Percentiles rank a stretch among this genome's conserved stretches.
Evolutionary conservation across 2,329 filamentous ascomycete genomes (phyloP).

Genomic region (Hymenoscyphus infarciens): DNA sequence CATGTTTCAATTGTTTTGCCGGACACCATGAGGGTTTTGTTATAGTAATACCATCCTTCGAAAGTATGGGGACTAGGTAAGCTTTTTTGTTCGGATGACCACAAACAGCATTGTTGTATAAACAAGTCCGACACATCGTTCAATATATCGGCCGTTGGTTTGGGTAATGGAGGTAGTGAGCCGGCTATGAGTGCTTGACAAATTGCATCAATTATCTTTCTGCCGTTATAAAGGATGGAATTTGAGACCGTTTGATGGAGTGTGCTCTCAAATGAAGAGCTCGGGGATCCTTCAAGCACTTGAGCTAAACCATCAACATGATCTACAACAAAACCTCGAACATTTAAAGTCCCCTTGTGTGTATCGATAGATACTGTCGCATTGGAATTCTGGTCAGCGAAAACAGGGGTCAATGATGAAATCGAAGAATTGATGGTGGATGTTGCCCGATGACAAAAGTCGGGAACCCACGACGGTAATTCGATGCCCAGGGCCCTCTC

Average conservation of each 20-base stretch:
- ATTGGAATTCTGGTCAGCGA: neutral
- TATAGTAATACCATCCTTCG: neutral
- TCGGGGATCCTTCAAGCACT: neutral
- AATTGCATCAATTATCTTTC: neutral
- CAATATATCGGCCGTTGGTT: neutral
- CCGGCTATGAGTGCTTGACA: neutral
- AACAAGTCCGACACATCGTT: neutral
- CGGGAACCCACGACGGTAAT: neutral
- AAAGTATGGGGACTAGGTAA: neutral
- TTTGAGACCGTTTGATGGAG: neutral
- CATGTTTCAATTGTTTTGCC: neutral
- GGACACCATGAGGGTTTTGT: neutral
- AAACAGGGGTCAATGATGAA: neutral
- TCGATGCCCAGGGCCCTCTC: neutral
- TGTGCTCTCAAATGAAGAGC: neutral
- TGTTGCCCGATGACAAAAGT: neutral
- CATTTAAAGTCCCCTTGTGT: neutral
- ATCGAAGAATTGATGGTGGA: neutral
- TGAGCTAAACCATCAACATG: neutral
- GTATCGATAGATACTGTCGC: neutral
- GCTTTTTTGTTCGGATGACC: neutral
- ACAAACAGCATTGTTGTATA: neutral
- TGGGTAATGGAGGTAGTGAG: neutral
- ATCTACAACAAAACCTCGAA: neutral
- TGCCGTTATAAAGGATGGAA: neutral